Evolutionary conservation across 2,329 filamentous ascomycete species (phyloP).

Genomic region (Rhinocladiella similis): DNA sequence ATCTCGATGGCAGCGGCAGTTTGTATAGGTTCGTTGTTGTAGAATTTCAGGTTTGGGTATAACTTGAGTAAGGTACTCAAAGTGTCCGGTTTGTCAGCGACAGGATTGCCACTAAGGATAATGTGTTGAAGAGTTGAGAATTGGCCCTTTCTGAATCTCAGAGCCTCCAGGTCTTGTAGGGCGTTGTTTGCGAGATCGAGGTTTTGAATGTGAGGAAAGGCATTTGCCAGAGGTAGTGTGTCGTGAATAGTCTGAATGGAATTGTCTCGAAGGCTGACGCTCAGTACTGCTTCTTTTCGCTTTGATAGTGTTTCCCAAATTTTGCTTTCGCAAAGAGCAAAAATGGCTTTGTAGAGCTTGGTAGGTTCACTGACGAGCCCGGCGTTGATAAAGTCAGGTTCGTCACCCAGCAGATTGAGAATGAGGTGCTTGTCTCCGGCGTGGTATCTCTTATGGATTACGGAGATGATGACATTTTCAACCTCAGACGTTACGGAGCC

Average conservation of each 20-base stretch:
- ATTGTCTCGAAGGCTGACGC: constrained; percentile 80
- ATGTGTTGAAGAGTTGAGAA: constrained; percentile 80
- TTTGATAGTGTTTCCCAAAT: constrained; percentile 68
- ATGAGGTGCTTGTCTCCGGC: constrained; percentile 72
- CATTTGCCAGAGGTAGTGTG: constrained; percentile 73
- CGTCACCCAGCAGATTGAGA: constrained; percentile 73
- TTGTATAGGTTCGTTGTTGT: constrained; percentile 71
- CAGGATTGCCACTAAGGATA: constrained; percentile 74
- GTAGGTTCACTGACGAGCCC: constrained; percentile 74
- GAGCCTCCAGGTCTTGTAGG: constrained; percentile 64
- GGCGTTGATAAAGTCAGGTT: constrained; percentile 69
- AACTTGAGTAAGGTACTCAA: constrained; percentile 70
- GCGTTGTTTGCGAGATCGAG: constrained; percentile 86
- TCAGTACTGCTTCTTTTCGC: constrained; percentile 75
- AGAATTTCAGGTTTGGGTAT: constrained; percentile 76
- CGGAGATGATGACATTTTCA: constrained; percentile 34
- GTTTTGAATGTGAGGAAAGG: constrained; percentile 82
- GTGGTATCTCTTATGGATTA: constrained; percentile 76
- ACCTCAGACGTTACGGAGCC: constrained; percentile 36
- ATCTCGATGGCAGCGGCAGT: constrained; percentile 65
- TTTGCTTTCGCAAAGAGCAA: constrained; percentile 77
- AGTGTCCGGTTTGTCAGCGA: constrained; percentile 64
- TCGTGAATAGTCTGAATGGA: constrained; percentile 69
- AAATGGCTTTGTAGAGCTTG: constrained; percentile 90
- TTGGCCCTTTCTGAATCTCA: constrained; percentile 76